A percentile compares a stretch with the other conserved stretches of the same genome.
phyloP scores from a whole-genome alignment of 768 basidiomycete genomes.

The Boletus speciosus region DNA sequence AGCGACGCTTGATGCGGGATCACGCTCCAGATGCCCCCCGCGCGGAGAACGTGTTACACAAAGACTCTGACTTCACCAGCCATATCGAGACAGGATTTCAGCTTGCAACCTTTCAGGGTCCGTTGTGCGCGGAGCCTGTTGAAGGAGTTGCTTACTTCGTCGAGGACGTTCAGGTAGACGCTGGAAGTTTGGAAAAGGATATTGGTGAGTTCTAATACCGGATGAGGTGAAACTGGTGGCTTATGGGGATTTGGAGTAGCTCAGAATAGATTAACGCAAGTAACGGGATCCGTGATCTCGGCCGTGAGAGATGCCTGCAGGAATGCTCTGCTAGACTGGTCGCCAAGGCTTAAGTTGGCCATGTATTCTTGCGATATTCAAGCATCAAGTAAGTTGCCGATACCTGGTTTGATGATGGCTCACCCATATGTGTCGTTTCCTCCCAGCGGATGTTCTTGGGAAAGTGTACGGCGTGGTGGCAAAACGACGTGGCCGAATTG shows the following conservation, averaged over 20 bases:
- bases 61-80: slow-evolving; percentile 63
- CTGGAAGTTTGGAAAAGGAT: slow-evolving; percentile 57
- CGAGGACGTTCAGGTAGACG: slow-evolving; percentile 67
- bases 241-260: slow-evolving; percentile 41
- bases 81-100: slow-evolving; percentile 93
- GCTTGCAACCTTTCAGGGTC: slow-evolving; percentile 90
- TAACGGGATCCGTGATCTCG: slow-evolving; percentile 88
- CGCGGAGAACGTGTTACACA: slow-evolving; percentile 35
- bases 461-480: slow-evolving; percentile 97
- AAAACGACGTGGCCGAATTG: slow-evolving; percentile 83
- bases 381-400: slow-evolving; percentile 73
- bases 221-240: slow-evolving; percentile 4
- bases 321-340: slow-evolving; percentile 93
- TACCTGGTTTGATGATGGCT: slow-evolving; percentile 7
- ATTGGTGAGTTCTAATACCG: slow-evolving; percentile 46
- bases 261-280: slow-evolving; percentile 76
- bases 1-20: slow-evolving; percentile 42
- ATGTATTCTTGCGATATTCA: slow-evolving; percentile 99
- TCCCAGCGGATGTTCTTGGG: slow-evolving; percentile 88
- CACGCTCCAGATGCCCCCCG: slow-evolving; percentile 32
- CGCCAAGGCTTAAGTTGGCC: slow-evolving; percentile 91
- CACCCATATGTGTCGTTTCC: neutral
- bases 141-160: slow-evolving; percentile 91
- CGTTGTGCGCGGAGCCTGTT: slow-evolving; percentile 91
- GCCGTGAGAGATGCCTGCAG: slow-evolving; percentile 86